These are phyloP conservation scores for Alternaria sp. DNA, from an alignment of 2,329 filamentous ascomycete genomes.

Conservation along the genomic window DNA sequence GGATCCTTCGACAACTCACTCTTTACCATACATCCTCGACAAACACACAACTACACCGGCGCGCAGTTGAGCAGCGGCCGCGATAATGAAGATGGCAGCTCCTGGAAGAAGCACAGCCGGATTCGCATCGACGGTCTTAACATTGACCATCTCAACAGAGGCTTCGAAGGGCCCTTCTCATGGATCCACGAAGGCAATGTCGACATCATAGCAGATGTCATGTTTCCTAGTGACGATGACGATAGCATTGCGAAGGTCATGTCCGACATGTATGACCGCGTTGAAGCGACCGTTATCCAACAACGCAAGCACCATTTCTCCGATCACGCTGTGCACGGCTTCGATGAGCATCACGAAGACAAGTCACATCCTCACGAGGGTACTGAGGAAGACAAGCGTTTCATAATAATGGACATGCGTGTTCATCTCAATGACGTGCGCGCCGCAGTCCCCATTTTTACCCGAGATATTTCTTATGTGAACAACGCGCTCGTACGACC, in stretches of 20 bases:
- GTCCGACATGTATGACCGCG: constrained; percentile 94
- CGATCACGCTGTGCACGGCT: constrained; percentile 45
- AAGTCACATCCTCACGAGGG: constrained; percentile 21
- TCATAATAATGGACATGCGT: constrained; percentile 92
- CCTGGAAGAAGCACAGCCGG: constrained; percentile 95
- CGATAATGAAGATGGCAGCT: constrained; percentile 69
- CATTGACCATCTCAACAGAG: constrained; percentile 94
- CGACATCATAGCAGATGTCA: constrained; percentile 93
- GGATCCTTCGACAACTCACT: constrained; percentile 94
- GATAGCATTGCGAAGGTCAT: constrained; percentile 93
- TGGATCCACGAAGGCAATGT: constrained; percentile 99
- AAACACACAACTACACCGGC: constrained; percentile 81
- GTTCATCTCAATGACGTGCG: constrained; percentile 95
- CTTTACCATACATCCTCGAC: constrained; percentile 95
- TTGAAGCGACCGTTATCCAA: constrained; percentile 89
- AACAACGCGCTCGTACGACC: constrained; percentile 95
- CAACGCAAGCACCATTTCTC: constrained; percentile 64
- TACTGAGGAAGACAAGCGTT: constrained; percentile 70
- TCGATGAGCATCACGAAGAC: constrained; percentile 36
- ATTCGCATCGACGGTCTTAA: constrained; percentile 91
- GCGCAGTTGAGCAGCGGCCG: constrained; percentile 65
- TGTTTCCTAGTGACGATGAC: constrained; percentile 88
- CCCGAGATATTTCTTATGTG: constrained; percentile 88
- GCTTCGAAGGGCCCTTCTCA: constrained; percentile 90
- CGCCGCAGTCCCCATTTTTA: constrained; percentile 91